Conservation (phyloP, 768 basidiomycete genomes). For the Panus rudis region DNA sequence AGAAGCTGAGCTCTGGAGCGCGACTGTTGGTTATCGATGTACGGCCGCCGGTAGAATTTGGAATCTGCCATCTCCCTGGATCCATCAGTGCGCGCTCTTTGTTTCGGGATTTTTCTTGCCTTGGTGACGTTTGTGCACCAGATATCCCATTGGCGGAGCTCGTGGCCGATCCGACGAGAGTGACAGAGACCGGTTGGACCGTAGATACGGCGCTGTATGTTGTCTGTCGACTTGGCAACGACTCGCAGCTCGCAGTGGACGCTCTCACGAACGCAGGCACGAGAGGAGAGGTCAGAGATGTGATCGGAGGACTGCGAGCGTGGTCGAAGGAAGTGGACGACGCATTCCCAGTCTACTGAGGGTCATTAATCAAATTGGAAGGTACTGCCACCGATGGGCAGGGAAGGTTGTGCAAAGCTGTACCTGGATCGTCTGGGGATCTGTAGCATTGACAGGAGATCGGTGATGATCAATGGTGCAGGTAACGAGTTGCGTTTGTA, state of each 20-base stretch:
- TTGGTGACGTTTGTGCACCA: slow-evolving; percentile 23
- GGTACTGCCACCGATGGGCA: background rate
- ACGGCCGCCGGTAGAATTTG: slow-evolving; percentile 71
- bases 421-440: too few relatives aligned
- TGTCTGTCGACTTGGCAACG: slow-evolving; percentile 86
- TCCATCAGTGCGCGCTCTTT: slow-evolving; percentile 56
- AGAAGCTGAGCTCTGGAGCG: slow-evolving; percentile 26
- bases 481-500: too few relatives aligned
- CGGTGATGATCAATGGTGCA: too few relatives aligned
- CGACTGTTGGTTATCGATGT: slow-evolving; percentile 61
- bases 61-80: slow-evolving; percentile 73
- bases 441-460: too few relatives aligned
- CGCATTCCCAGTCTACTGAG: slow-evolving; percentile 72
- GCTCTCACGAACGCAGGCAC: slow-evolving; percentile 38
- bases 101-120: slow-evolving; percentile 3
- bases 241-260: slow-evolving; percentile 82
- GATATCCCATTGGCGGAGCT: slow-evolving; percentile 70
- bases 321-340: slow-evolving; percentile 75
- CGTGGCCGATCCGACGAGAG: slow-evolving; percentile 47
- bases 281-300: slow-evolving; percentile 45
- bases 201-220: slow-evolving; percentile 38
- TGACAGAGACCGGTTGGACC: slow-evolving; percentile 23
- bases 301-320: slow-evolving; percentile 75
- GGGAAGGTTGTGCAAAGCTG: background rate
- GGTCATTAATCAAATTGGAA: background rate